Conservation (phyloP, 306 rosid genomes). For the Nissolia schottii region DNA sequence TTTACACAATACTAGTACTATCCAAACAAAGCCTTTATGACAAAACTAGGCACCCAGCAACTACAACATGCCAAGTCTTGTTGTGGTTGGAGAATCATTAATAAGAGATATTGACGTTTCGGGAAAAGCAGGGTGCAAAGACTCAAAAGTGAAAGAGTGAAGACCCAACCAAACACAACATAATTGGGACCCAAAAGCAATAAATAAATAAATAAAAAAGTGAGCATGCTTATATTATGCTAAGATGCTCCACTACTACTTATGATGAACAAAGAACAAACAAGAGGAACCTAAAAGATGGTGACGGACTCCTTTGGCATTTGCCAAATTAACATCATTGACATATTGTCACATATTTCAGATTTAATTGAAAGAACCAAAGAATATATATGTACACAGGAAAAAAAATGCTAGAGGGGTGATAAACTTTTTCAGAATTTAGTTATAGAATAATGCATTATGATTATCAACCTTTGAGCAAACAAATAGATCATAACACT, state of each 20-base stretch:
- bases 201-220: neutral
- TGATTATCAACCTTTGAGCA: too few species aligned
- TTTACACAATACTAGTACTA: too few species aligned
- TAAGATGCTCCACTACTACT: constrained; percentile 7
- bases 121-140: neutral
- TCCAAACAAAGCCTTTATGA: neutral
- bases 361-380: neutral
- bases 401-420: neutral
- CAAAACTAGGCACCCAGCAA: neutral
- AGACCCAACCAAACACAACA: neutral
- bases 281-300: constrained; percentile 15
- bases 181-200: constrained; percentile 20
- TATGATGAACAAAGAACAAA: constrained; percentile 23
- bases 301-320: constrained; percentile 27
- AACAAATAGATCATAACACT: too few species aligned
- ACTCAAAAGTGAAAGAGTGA: neutral
- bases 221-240: constrained; percentile 1
- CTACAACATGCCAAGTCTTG: neutral
- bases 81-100: constrained; percentile 1
- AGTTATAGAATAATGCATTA: too few species aligned
- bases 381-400: neutral
- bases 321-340: neutral
- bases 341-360: neutral
- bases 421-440: too few species aligned
- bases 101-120: neutral